Evolutionary conservation across 83 land plant genomes (phyloP).

Genomic region (Isoetes engelmannii): DNA sequence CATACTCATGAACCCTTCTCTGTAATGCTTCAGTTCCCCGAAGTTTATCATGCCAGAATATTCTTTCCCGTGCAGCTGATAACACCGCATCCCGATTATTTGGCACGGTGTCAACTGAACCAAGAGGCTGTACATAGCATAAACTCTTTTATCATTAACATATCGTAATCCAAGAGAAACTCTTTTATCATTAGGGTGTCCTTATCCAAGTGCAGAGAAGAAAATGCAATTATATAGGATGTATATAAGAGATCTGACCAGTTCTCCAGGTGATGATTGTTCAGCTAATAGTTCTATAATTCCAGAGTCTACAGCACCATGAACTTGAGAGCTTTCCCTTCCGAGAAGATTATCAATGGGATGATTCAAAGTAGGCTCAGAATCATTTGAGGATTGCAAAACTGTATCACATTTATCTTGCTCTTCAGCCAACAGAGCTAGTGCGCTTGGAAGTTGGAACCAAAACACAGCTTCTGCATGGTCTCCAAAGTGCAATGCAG

Average conservation of each 20-base stretch:
- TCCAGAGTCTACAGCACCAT: too few relatives aligned
- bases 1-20: constrained; percentile 84
- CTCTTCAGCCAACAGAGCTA: constrained; percentile 44
- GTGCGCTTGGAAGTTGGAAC: constrained; percentile 80
- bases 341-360: too few relatives aligned
- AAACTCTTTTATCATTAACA: not conserved
- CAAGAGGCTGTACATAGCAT: constrained; percentile 33
- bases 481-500: constrained; percentile 94
- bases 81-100: constrained; percentile 58
- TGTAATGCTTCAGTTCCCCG: constrained; percentile 79
- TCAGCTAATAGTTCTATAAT: too few relatives aligned
- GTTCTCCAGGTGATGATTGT: too few relatives aligned
- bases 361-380: too few relatives aligned
- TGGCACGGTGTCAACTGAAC: constrained; percentile 52
- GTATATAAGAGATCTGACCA: too few relatives aligned
- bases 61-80: constrained; percentile 70
- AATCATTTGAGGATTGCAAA: constrained; percentile 3
- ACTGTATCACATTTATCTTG: constrained; percentile 33
- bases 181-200: too few relatives aligned
- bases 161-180: too few relatives aligned
- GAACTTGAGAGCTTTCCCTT: too few relatives aligned
- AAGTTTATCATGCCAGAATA: constrained; percentile 88
- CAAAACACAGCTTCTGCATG: constrained; percentile 80
- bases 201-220: too few relatives aligned
- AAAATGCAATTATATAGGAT: too few relatives aligned